A percentile compares a stretch with the other conserved stretches of the same genome.
Conservation (phyloP, 164 flowering plant species). For the Saururus chinensis region DNA sequence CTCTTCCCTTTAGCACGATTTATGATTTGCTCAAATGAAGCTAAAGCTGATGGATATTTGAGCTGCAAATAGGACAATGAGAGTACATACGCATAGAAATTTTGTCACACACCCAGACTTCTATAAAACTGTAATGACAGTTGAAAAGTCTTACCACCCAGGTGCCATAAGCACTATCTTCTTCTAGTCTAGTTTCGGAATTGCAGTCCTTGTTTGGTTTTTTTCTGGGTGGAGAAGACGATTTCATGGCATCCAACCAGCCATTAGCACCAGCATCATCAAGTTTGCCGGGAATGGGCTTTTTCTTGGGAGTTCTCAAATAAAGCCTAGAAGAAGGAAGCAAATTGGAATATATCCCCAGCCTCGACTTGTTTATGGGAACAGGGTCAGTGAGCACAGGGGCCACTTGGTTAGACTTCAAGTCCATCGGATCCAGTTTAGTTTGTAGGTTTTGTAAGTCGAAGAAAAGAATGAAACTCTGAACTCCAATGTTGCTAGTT, state of each 20-base stretch:
- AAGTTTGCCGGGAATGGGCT: conserved; percentile 33
- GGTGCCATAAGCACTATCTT: conserved; percentile 31
- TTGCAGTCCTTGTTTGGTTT: conserved; percentile 35
- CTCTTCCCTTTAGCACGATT: conserved; percentile 65
- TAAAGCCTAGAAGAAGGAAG: conserved; percentile 38
- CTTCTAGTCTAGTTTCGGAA: conserved; percentile 26
- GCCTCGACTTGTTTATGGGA: conserved; percentile 56
- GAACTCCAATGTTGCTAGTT: too few relatives aligned
- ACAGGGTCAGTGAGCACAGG: conserved; percentile 67
- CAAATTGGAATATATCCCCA: conserved; percentile 46
- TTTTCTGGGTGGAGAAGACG: conserved; percentile 87
- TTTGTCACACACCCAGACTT: neutral
- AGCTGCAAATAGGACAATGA: conserved; percentile 28
- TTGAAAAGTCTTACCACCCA: conserved; percentile 56
- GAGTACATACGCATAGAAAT: neutral
- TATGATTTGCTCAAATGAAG: conserved; percentile 59
- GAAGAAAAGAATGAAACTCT: conserved; percentile 7
- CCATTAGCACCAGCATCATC: conserved; percentile 62
- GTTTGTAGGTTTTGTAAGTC: neutral
- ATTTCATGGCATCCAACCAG: conserved; percentile 91
- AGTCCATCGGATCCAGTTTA: conserved; percentile 12
- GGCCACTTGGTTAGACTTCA: conserved; percentile 44
- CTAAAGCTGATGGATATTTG: conserved; percentile 83
- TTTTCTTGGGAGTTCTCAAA: conserved; percentile 58
- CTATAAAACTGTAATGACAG: neutral